Conservation (phyloP, 805 yeast species). For the Komagataella pseudopastoris region DNA sequence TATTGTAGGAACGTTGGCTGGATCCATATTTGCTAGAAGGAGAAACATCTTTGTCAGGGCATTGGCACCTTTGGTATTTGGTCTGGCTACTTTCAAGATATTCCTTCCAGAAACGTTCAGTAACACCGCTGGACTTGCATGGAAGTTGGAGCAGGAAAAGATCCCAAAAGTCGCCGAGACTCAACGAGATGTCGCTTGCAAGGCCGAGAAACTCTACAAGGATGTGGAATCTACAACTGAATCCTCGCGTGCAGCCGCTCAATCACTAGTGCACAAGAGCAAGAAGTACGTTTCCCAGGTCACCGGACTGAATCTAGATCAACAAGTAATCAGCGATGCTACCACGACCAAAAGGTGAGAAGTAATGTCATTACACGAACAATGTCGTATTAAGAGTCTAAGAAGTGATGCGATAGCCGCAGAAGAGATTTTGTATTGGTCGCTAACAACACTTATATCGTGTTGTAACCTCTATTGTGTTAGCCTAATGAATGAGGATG, state of each 20-base stretch:
- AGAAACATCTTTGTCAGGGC: conserved; percentile 41
- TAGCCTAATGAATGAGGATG: neutral
- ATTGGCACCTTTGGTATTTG: conserved; percentile 45
- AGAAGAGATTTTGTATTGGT: neutral
- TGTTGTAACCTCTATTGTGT: neutral
- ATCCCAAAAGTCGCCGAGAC: conserved; percentile 52
- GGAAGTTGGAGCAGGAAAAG: conserved; percentile 45
- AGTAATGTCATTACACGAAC: neutral
- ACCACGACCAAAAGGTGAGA: neutral
- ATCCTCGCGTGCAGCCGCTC: conserved; percentile 8
- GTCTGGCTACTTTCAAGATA: conserved; percentile 48
- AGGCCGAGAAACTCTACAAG: conserved; percentile 29
- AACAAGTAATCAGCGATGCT: conserved; percentile 31
- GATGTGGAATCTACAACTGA: conserved; percentile 29
- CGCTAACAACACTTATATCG: neutral
- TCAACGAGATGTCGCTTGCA: conserved; percentile 36
- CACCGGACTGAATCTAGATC: conserved; percentile 62
- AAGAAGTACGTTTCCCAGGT: conserved; percentile 32
- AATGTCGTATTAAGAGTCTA: neutral
- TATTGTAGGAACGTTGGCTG: conserved; percentile 54
- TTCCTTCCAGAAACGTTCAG: conserved; percentile 62
- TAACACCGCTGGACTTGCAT: conserved; percentile 43
- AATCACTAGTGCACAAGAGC: conserved; percentile 20
- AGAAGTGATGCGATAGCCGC: neutral
- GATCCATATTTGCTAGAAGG: conserved; percentile 61